Percentiles rank a stretch among this genome's conserved stretches.
phyloP scores from a whole-genome alignment of 208 protist genomes.

The Leptomonas seymouri region DNA sequence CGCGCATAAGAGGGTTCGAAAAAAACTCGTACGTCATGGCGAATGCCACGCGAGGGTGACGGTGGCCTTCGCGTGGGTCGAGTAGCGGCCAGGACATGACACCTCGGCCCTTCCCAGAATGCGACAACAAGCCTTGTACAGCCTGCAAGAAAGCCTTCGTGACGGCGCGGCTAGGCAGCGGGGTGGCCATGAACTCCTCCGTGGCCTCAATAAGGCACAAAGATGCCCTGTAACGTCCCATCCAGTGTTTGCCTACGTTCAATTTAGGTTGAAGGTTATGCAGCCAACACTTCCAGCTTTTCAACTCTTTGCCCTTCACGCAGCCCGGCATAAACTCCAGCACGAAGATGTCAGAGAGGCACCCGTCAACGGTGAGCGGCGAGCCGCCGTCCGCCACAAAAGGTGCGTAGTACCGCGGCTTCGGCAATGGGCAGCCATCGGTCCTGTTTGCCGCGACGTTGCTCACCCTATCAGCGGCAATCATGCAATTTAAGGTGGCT shows the following conservation, averaged over 20 bases:
- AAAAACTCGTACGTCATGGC: constrained; percentile 25
- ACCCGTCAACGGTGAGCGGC: constrained; percentile 27
- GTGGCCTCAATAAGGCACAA: constrained; percentile 3
- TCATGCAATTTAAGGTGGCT: constrained; percentile 2
- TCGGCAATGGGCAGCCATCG: neutral
- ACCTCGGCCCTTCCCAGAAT: neutral
- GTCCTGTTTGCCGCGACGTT: no score
- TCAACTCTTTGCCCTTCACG: neutral
- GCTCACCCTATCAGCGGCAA: neutral
- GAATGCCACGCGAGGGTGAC: constrained; percentile 21
- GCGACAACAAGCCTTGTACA: neutral
- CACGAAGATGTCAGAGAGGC: constrained; percentile 50
- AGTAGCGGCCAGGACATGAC: constrained; percentile 26
- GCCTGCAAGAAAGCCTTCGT: neutral
- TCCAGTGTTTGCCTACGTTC: neutral
- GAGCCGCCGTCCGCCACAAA: constrained; percentile 21
- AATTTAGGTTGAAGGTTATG: neutral
- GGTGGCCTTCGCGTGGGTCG: constrained; percentile 13
- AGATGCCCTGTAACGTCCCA: neutral
- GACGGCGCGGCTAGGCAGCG: neutral
- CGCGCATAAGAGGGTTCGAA: neutral
- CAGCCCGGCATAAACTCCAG: constrained; percentile 32
- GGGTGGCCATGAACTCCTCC: neutral
- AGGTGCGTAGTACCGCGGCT: constrained; percentile 33
- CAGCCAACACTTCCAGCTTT: constrained; percentile 2